A percentile compares a stretch with the other conserved stretches of the same genome.
Conservation (phyloP, 2,329 filamentous ascomycete genomes). For the Aspergillus sp. region DNA sequence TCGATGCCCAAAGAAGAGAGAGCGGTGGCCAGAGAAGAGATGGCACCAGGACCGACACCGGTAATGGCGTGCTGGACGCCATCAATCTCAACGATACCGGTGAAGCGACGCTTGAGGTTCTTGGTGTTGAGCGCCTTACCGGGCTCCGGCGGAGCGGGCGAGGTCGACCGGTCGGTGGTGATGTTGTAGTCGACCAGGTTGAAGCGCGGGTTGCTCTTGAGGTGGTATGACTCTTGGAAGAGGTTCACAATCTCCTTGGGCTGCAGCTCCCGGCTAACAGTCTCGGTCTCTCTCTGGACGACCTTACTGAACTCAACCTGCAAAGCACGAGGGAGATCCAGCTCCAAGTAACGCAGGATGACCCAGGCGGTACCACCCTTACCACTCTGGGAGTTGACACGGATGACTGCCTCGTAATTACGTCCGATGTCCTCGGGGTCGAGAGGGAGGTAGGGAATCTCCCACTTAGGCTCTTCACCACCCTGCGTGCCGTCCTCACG, state of each 20-base stretch:
- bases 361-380: slow-evolving; percentile 95
- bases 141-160: slow-evolving; percentile 60
- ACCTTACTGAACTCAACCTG: slow-evolving; percentile 86
- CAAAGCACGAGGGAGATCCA: slow-evolving; percentile 86
- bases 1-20: slow-evolving; percentile 72
- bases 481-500: slow-evolving; percentile 56
- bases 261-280: slow-evolving; percentile 73
- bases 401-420: slow-evolving; percentile 96
- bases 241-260: slow-evolving; percentile 75
- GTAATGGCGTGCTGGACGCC: slow-evolving; percentile 69
- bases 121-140: slow-evolving; percentile 70
- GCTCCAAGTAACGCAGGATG: slow-evolving; percentile 77
- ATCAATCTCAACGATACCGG: slow-evolving; percentile 77
- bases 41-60: slow-evolving; percentile 81
- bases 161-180: slow-evolving; percentile 69
- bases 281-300: slow-evolving; percentile 75
- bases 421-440: slow-evolving; percentile 90
- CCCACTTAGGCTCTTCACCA: slow-evolving; percentile 67
- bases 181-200: slow-evolving; percentile 87
- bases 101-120: slow-evolving; percentile 74
- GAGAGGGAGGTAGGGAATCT: slow-evolving; percentile 84
- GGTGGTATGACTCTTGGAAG: slow-evolving; percentile 84
- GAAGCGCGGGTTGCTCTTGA: slow-evolving; percentile 77
- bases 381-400: slow-evolving; percentile 92
- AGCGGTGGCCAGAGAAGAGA: slow-evolving; percentile 80